These are phyloP conservation scores for Solidago caesia DNA, from an alignment of 129 eudicot genomes.

Conservation along the genomic window DNA sequence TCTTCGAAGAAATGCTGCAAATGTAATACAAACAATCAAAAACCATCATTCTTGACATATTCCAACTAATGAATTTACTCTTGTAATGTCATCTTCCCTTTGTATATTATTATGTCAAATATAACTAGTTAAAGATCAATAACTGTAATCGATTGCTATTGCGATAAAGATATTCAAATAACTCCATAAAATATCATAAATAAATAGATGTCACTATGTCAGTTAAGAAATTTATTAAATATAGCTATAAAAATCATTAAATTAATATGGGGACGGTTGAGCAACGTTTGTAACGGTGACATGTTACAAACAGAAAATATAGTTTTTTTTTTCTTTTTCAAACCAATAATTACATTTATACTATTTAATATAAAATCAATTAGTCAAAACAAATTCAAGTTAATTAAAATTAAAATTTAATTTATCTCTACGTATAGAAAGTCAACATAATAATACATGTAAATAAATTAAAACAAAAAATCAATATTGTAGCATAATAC, in stretches of 20 bases:
- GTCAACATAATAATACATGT: no score
- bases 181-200: background rate
- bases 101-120: conserved; percentile 4
- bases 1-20: no score
- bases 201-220: background rate
- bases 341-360: no score
- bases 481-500: no score
- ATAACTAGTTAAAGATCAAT: background rate
- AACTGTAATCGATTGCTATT: background rate
- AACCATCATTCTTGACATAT: background rate
- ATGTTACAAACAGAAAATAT: background rate
- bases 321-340: no score
- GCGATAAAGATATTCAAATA: background rate
- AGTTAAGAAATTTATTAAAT: background rate
- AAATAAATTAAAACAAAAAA: no score
- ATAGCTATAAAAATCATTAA: background rate
- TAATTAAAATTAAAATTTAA: no score
- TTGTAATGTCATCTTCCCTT: background rate
- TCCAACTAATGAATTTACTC: background rate
- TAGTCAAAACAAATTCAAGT: no score
- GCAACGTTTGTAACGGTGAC: conserved; percentile 7
- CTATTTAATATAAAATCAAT: no score
- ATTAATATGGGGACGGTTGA: background rate
- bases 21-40: background rate
- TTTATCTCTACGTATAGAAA: no score